Percentiles rank a stretch among this genome's conserved stretches.
These are phyloP conservation scores for Phytophthora podocarpi DNA, from an alignment of 352 stramenopile species.

Conservation along the genomic window DNA sequence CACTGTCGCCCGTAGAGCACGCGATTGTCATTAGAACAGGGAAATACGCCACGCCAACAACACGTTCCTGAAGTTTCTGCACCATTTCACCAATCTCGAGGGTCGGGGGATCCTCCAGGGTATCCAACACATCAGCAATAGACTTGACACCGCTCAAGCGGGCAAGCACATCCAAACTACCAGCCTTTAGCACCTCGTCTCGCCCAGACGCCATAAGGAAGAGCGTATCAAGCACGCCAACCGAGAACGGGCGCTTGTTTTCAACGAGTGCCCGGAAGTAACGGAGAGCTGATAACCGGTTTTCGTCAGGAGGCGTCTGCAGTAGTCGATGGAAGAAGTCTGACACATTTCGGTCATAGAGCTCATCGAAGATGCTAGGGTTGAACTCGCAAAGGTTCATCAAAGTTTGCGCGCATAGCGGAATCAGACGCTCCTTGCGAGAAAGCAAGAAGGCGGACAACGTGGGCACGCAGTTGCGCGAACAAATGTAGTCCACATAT, in stretches of 20 bases:
- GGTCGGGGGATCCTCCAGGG: conserved; percentile 44
- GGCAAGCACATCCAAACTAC: conserved; percentile 62
- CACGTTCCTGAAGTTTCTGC: conserved; percentile 62
- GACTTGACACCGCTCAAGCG: conserved; percentile 61
- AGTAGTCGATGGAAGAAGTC: conserved; percentile 82
- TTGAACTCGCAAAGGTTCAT: conserved; percentile 85
- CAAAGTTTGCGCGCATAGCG: conserved; percentile 66
- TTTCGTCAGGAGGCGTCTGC: conserved; percentile 79
- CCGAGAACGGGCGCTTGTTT: conserved; percentile 55
- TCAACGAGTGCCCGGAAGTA: conserved; percentile 73
- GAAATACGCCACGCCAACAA: conserved; percentile 67
- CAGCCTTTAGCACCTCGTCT: conserved; percentile 49
- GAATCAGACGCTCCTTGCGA: conserved; percentile 67
- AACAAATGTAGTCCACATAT: conserved; percentile 71
- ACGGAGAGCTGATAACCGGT: conserved; percentile 66
- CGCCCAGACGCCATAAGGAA: conserved; percentile 74
- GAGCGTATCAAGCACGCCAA: conserved; percentile 71
- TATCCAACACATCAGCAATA: conserved; percentile 48
- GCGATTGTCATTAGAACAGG: conserved; percentile 65
- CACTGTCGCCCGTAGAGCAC: conserved; percentile 47
- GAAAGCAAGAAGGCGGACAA: conserved; percentile 75
- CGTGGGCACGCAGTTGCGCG: conserved; percentile 50
- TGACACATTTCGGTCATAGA: conserved; percentile 66
- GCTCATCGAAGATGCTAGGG: conserved; percentile 62
- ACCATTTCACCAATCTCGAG: conserved; percentile 54